Base-by-base conservation (phyloP, 768 basidiomycete species). In the Lentinula sp. region DNA sequence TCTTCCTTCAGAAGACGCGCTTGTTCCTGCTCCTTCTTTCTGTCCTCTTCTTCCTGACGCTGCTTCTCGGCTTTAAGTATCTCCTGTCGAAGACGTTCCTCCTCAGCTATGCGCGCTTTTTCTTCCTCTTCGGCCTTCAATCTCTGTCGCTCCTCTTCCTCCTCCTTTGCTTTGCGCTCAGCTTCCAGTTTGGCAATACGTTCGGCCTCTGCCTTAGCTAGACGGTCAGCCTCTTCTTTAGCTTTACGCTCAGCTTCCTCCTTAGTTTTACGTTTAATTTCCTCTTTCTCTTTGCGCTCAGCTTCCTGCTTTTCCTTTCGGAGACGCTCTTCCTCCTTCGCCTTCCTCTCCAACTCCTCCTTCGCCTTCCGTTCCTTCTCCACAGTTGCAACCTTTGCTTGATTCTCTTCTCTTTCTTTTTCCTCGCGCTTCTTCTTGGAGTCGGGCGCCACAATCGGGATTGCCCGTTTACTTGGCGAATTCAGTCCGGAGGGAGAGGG, bases 401-500 rank as follows among this genome's bases (percentile, higher is more conserved):
- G 37, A 71, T 74, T 68, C 81, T 79, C 49, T 73, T 73, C 55
- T 75, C 76, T 32, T 28, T 56, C 79, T 61, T 77, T 76, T 20
- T 77, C 79, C 64, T 80, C 63, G 10, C 80, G 73, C 70, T 77
- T 78, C 66, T 74, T 73, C 67, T 83, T 83, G 32, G 82, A 80
- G 57, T 84, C 81, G 67, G 79, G 78, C 15, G 76, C 85, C 76
- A 92, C 89, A 63, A 92, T 81, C 62, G 89, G 81, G 35, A 92
- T 76, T 52, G 76, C 69, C 62, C 73, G 68, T 41, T 69, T 73
- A 63, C 75, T 78, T 71, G 67, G 69, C 2, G 76, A 65, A 9
- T 66, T 64, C 48, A 64, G 66, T 0, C 70, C 70, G 23, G 77
- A 68, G 3, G 79, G 64, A 2, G 76, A 63, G 9, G 79, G 70